Percentiles rank a stretch among this genome's conserved stretches.
phyloP scores from a whole-genome alignment of 148 eudicot genomes.

The Spergularia marina region DNA sequence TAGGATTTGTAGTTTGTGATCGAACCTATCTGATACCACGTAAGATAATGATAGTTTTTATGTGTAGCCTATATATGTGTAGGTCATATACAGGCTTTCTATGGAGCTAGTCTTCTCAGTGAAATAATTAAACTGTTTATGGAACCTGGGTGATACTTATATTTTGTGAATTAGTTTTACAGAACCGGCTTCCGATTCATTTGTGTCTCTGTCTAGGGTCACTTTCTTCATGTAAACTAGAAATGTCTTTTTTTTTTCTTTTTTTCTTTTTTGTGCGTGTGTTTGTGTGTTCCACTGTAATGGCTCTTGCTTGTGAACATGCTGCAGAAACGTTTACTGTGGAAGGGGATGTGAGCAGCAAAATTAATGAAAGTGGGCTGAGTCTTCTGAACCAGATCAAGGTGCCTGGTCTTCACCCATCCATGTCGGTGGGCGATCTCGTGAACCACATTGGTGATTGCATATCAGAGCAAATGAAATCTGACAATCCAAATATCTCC shows the following conservation, averaged over 20 bases:
- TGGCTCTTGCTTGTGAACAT: neutral
- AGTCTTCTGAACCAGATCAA: slow-evolving; percentile 52
- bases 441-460: slow-evolving; percentile 70
- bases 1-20: too few species aligned
- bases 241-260: neutral
- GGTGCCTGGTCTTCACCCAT: slow-evolving; percentile 60
- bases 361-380: slow-evolving; percentile 39
- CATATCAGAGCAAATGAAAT: slow-evolving; percentile 58
- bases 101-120: too few species aligned
- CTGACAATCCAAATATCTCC: slow-evolving; percentile 38
- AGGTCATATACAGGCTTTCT: too few species aligned
- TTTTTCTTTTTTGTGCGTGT: too few species aligned
- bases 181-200: neutral
- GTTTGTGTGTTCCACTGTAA: neutral
- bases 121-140: too few species aligned
- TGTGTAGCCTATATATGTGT: too few species aligned
- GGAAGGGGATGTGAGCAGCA: slow-evolving; percentile 42
- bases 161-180: too few species aligned
- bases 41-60: too few species aligned
- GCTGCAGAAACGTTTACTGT: slow-evolving; percentile 30
- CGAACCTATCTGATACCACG: too few species aligned
- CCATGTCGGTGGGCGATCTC: slow-evolving; percentile 80
- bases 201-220: neutral
- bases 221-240: neutral
- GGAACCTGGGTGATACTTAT: too few species aligned